phyloP scores from a whole-genome alignment of 169 alveolate genomes.

The Amoebophrya sp. region DNA sequence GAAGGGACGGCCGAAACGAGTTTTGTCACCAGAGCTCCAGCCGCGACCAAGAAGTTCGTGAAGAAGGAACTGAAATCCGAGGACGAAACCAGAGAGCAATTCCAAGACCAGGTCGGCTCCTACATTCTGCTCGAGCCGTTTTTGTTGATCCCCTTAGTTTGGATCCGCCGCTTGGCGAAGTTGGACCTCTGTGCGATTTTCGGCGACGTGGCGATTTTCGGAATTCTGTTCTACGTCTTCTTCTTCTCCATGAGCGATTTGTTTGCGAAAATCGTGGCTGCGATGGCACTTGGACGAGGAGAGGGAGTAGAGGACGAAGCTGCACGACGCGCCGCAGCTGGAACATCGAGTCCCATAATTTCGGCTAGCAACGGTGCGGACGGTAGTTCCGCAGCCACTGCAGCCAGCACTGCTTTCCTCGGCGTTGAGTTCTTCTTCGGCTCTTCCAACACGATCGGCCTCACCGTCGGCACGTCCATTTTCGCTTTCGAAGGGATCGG shows the following conservation, averaged over 20 bases:
- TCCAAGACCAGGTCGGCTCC: too few species aligned
- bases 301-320: too few species aligned
- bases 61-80: too few species aligned
- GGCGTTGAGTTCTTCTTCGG: neutral
- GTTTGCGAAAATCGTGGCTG: too few species aligned
- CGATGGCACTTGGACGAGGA: too few species aligned
- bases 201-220: neutral
- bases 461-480: neutral
- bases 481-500: constrained; percentile 21
- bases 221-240: neutral
- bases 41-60: too few species aligned
- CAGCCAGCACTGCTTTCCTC: neutral
- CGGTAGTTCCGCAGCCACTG: neutral
- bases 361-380: neutral
- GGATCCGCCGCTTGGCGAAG: neutral
- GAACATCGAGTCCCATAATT: neutral
- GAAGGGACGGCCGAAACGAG: too few species aligned
- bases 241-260: neutral
- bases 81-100: too few species aligned
- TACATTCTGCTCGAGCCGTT: neutral
- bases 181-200: neutral
- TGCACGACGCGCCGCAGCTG: neutral
- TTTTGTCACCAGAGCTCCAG: too few species aligned
- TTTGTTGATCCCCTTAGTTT: neutral
- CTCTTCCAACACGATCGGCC: neutral